phyloP scores from a whole-genome alignment of 2,329 filamentous ascomycete genomes.

The Beauveria bassiana region DNA sequence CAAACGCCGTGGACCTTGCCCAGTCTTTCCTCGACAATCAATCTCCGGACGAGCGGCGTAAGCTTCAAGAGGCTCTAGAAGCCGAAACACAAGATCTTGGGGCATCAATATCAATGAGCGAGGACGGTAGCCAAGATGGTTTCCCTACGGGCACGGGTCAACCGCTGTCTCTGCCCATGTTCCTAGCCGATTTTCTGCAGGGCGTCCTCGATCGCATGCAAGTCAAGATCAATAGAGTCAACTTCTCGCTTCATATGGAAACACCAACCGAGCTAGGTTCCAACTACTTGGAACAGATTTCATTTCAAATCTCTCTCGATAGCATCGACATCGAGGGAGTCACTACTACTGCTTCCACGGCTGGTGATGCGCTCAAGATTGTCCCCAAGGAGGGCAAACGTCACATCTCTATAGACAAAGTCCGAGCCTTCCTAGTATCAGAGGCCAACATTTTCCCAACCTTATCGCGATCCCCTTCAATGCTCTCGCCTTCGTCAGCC shows the following conservation, averaged over 20 bases:
- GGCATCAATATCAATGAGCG: conserved; percentile 52
- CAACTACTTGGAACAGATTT: conserved; percentile 46
- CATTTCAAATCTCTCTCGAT: conserved; percentile 58
- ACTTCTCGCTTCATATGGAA: conserved; percentile 57
- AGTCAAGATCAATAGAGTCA: conserved; percentile 56
- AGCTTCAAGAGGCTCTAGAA: conserved; percentile 61
- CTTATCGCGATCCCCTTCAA: conserved; percentile 48
- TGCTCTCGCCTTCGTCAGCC: conserved; percentile 32
- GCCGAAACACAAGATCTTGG: conserved; percentile 55
- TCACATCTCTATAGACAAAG: conserved; percentile 53
- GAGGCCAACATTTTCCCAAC: conserved; percentile 59
- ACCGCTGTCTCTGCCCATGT: conserved; percentile 58
- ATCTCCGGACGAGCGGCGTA: conserved; percentile 54
- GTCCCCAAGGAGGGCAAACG: conserved; percentile 56
- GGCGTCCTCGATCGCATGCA: conserved; percentile 66
- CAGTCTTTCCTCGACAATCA: conserved; percentile 72
- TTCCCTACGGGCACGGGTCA: conserved; percentile 60
- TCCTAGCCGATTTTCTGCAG: conserved; percentile 64
- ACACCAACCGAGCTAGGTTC: conserved; percentile 41
- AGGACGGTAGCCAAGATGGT: conserved; percentile 57
- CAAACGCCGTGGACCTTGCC: conserved; percentile 65
- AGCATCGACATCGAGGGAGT: conserved; percentile 61
- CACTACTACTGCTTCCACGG: conserved; percentile 32
- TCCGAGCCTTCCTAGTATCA: conserved; percentile 58
- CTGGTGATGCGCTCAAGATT: conserved; percentile 26